Evolutionary conservation across 208 protist genomes (phyloP), one percentile per base, ranked within the genome.

Genomic region (Leishmania aethiopica): DNA sequence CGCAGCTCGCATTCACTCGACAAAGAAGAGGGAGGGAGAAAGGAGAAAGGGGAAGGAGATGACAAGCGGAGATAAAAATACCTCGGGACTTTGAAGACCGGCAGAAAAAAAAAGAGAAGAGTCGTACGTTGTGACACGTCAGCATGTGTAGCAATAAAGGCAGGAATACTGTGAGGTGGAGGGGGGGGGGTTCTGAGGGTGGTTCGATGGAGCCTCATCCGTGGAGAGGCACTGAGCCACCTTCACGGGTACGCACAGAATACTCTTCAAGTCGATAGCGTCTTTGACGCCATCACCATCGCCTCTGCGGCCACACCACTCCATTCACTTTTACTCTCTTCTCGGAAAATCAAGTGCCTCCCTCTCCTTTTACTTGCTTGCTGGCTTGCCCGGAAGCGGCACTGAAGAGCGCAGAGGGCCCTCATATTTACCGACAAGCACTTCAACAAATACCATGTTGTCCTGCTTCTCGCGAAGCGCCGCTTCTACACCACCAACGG

Each of bases 371-470:
- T 71, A 85, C 40, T 81, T 85, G 42, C 76, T 32, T 0, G 76
- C 3, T 17, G 72, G 82, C 71, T 85, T 85, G 10, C 82, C 71
- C 0, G 82, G 77, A 10, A 91, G 84, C 1, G 82, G 82, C 66
- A 90, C 86, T 25, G 87, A 51, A n/a, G 79, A 79, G 72, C 86
- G 47, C 62, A 91, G 83, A 79, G 88, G 88, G n/a, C 86, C 83
- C 45, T 86, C 90, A 10, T 90, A 87, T 49, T 88, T 87, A 67
- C 87, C 86, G 66, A 91, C 84, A 32, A 78, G 62, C 73, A 93
- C 87, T 60, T 75, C 70, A 45, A 85, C 69, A 47, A 86, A 75
- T 42, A 88, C 74, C 76, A 87, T 88, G 37, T 82, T 87, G 79
- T 84, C 82, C 57, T 74, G 74, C 35, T 82, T 85, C 28, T 80